Evolutionary conservation across 2,329 filamentous ascomycete species (phyloP).

Genomic region (Hypoxylon sp.): DNA sequence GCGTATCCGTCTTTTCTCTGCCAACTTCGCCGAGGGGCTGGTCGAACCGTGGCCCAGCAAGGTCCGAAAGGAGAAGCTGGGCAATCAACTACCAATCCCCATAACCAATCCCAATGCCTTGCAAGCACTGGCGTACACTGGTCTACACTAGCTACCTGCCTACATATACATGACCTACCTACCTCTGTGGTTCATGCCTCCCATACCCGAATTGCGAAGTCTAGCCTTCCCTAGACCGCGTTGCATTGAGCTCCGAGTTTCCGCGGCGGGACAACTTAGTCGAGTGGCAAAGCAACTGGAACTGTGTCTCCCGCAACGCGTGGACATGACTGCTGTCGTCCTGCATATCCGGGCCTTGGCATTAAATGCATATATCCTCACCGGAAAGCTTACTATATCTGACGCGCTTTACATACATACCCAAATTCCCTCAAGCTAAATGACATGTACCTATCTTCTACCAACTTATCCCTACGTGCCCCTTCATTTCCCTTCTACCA

Average conservation of each 20-base stretch:
- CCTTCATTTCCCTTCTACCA: constrained; percentile 29
- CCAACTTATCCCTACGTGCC: constrained; percentile 19
- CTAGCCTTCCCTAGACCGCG: constrained; percentile 13
- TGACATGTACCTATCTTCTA: constrained; percentile 9
- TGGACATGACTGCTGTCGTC: constrained; percentile 21
- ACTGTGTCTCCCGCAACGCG: constrained; percentile 24
- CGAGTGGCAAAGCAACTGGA: constrained; percentile 15
- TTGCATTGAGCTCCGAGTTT: constrained; percentile 33
- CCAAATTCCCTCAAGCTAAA: constrained; percentile 41
- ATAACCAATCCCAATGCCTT: constrained; percentile 16
- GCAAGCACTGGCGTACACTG: neutral
- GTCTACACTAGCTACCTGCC: neutral
- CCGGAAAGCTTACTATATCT: constrained; percentile 44
- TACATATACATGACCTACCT: neutral
- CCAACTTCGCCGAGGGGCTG: constrained; percentile 12
- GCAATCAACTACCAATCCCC: constrained; percentile 20
- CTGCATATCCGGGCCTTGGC: constrained; percentile 42
- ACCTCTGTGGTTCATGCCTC: neutral
- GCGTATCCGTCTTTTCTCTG: constrained; percentile 28
- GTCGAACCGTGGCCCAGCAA: constrained; percentile 4
- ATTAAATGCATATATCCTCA: constrained; percentile 25
- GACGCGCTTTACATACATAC: constrained; percentile 31
- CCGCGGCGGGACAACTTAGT: constrained; percentile 24
- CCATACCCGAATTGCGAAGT: constrained; percentile 22
- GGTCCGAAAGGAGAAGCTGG: constrained; percentile 18